Conservation (phyloP, 2,329 filamentous ascomycete genomes). For the Aureobasidium sp. region DNA sequence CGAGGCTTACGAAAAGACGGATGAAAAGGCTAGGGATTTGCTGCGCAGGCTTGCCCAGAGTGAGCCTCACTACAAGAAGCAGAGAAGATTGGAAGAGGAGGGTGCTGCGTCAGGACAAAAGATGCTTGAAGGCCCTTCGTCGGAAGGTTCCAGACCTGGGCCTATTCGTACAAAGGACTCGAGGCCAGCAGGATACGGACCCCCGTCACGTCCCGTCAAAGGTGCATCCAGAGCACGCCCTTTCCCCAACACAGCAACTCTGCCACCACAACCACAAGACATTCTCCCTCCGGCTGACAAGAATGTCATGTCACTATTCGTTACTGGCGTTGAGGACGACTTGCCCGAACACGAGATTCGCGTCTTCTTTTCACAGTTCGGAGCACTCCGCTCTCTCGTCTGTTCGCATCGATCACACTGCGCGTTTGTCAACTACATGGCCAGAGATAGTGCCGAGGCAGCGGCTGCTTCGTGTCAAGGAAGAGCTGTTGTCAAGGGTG, state of each 20-base stretch:
- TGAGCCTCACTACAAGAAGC: conserved; percentile 92
- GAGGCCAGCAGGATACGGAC: conserved; percentile 26
- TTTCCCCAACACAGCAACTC: conserved; percentile 64
- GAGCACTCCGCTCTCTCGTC: conserved; percentile 84
- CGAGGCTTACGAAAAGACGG: conserved; percentile 93
- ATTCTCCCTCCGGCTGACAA: conserved; percentile 76
- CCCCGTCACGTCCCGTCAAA: conserved; percentile 29
- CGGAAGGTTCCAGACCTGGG: conserved; percentile 45
- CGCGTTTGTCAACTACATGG: conserved; percentile 91
- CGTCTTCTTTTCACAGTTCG: conserved; percentile 81
- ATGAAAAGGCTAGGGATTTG: conserved; percentile 90
- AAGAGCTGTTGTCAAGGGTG: conserved; percentile 81
- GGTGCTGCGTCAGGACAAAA: conserved; percentile 35
- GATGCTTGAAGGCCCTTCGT: conserved; percentile 35
- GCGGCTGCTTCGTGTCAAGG: conserved; percentile 82
- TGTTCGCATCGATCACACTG: conserved; percentile 97
- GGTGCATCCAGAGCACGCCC: conserved; percentile 43
- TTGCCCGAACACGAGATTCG: conserved; percentile 87
- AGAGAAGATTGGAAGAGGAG: conserved; percentile 62
- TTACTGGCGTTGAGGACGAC: conserved; percentile 94
- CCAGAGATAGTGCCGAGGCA: conserved; percentile 73
- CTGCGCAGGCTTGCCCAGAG: conserved; percentile 78
- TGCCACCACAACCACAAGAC: conserved; percentile 77
- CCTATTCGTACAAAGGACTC: conserved; percentile 70
- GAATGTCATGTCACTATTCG: conserved; percentile 86